Conservation (phyloP, 1,284 basidiomycete species). For the Rhodofomes roseus region DNA sequence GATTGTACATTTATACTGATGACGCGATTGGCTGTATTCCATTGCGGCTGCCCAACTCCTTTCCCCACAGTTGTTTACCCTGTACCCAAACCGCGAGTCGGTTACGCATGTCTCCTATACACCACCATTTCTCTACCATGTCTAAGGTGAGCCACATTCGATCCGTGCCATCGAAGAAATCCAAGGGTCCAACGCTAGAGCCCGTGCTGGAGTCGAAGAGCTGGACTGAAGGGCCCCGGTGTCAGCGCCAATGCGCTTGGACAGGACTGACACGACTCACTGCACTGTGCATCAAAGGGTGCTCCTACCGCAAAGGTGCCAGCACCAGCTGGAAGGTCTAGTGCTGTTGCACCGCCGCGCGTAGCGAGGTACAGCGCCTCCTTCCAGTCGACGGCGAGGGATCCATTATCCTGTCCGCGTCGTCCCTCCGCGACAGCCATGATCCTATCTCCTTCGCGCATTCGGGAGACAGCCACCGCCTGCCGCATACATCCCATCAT, state of each 20-base stretch:
- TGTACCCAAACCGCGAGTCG: slow-evolving; percentile 71
- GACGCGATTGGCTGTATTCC: neutral
- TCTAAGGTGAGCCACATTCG: slow-evolving; percentile 40
- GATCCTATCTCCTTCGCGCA: slow-evolving; percentile 57
- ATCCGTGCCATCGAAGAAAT: slow-evolving; percentile 57
- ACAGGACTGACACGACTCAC: slow-evolving; percentile 39
- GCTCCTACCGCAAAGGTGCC: slow-evolving; percentile 65
- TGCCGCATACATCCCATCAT: slow-evolving; percentile 78
- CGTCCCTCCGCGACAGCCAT: slow-evolving; percentile 21
- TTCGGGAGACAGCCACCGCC: slow-evolving; percentile 66
- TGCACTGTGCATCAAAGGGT: slow-evolving; percentile 80
- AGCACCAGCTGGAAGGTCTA: slow-evolving; percentile 45
- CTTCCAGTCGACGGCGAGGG: slow-evolving; percentile 50
- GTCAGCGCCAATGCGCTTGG: neutral
- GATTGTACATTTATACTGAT: neutral
- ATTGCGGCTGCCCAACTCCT: neutral
- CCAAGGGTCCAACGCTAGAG: slow-evolving; percentile 56
- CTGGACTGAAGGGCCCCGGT: slow-evolving; percentile 37
- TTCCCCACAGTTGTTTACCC: slow-evolving; percentile 34
- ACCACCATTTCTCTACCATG: slow-evolving; percentile 86
- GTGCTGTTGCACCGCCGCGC: slow-evolving; percentile 65
- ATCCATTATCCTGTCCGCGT: slow-evolving; percentile 7
- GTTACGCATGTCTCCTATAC: slow-evolving; percentile 68
- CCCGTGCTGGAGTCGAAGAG: slow-evolving; percentile 38
- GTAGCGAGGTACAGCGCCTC: slow-evolving; percentile 80